Base-by-base conservation (phyloP, 2,329 filamentous ascomycete genomes). In the Karstenula rhodostoma region DNA sequence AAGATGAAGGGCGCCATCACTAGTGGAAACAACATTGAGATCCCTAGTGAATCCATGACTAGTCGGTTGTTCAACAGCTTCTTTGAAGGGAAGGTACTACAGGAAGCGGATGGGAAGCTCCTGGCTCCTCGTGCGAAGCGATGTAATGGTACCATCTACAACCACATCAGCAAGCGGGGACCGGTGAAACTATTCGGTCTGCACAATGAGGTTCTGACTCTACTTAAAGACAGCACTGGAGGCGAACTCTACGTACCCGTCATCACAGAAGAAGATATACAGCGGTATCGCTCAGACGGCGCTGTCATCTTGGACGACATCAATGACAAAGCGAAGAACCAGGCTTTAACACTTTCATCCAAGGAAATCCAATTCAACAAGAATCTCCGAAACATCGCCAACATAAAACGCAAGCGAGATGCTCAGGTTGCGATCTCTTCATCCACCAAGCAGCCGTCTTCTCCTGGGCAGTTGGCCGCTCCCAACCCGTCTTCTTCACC, bases 1-100 rank as follows among this genome's bases (percentile, higher is more conserved):
- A 69, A 67, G 22, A n/a, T 66, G 3, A 61, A 62, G 2, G 40
- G 15, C 0, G 56, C 33, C 0, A 54, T 62, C 17, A 42, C 64
- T 27, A 29, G 40, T 1, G 64, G 60, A 4, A 37, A 57, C 13
- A 13, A 33, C 0, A 57, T 69, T 42, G 61, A 54, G 10, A 37
- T 55, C 6, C 59, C 57, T 0, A 59, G 35, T 7, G 40, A 51
- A 0, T 17, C 43, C 0, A 47, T 55, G 1, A 25, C 58, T 3
- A 35, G 19, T 7, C 54, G 57, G 12, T 42, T 23, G 2, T 65
- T 63, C 42, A 65, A 65, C 25, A 22, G 15, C 4, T 61, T 58
- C 27, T 65, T 63, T 25, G 52, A 57, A 12, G 63, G 60, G 19
- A 59, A 54, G 49, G 27, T 59, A 2, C 23, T 59, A 8, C 15